Conservation (phyloP, 176 grass and related monocot genomes). For the sorghum (Sorghum bicolor) region Sorghum_bicolor_NCBIv3 NC_012872.2:68807501-68808000, state of each 20-base stretch:
- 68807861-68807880: not conserved
- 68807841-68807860: not conserved
- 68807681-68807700: not conserved
- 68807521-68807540: not conserved
- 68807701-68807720: slow-evolving; percentile 7
- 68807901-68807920: slow-evolving; percentile 4
- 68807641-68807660: not conserved
- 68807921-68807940: slow-evolving; percentile 19
- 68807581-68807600: not conserved
- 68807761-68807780: not conserved
- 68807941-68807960: slow-evolving; percentile 7
- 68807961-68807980: slow-evolving; percentile 2
- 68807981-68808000: slow-evolving; percentile 23
- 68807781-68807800: not conserved
- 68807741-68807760: slow-evolving; percentile 3
- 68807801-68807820: not conserved
- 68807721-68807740: slow-evolving; percentile 23
- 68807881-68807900: slow-evolving; percentile 1
- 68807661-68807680: not conserved
- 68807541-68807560: not conserved
- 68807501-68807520: not conserved
- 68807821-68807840: not conserved
- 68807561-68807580: not conserved
- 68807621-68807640: not conserved
- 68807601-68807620: not conserved